Base-by-base conservation (phyloP, 2,329 filamentous ascomycete genomes). In the Verticillium longisporum region DNA sequence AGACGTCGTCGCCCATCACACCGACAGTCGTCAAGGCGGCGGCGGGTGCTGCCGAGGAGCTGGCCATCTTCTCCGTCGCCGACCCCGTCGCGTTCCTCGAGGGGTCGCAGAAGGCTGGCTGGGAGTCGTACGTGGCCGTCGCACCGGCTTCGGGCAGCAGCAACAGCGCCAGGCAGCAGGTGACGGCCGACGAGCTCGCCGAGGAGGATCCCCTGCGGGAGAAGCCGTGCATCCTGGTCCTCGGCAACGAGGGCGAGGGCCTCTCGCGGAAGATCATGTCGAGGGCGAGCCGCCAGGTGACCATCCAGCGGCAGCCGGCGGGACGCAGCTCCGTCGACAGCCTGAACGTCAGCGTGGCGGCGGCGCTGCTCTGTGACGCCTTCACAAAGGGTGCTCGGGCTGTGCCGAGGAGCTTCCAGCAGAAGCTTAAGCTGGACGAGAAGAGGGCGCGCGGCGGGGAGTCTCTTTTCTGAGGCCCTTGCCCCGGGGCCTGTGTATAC, bases 331-430 rank as follows among this genome's bases (percentile, higher is more conserved):
- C 66, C 71, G 86, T 99, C 2, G 94, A 98, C 74, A 97, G 92
- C 73, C 76, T 99, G 72, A 98, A 99, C 71, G 95, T 98, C 45
- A 92, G 91, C 70, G 93, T 96, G 21, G 94, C 95, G 1, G 86
- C 91, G 6, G 92, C 86, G 1, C 77, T 98, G 57, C 76, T 98
- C 58, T 88, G 88, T 64, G 83, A 88, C 65, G 80, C 88, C 0
- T 91, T 95, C 69, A 21, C 91, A 68, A 82, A 76, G 68, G 73
- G 73, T 1, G 64, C 67, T 59, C 61, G 57, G 59, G 68, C 13
- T 64, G 66, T 57, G 63, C 64, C 60, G 9, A 61, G 38, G 62
- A 70, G 72, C 58, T 74, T 66, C 63, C 66, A 67, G 57, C 71
- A 74, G 64, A 71, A 68, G 67, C 66, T 75, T 7, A 72, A 73